Conservation (phyloP, 225 moss, liverwort and hornwort genomes). For the Straminergon stramineum region DNA sequence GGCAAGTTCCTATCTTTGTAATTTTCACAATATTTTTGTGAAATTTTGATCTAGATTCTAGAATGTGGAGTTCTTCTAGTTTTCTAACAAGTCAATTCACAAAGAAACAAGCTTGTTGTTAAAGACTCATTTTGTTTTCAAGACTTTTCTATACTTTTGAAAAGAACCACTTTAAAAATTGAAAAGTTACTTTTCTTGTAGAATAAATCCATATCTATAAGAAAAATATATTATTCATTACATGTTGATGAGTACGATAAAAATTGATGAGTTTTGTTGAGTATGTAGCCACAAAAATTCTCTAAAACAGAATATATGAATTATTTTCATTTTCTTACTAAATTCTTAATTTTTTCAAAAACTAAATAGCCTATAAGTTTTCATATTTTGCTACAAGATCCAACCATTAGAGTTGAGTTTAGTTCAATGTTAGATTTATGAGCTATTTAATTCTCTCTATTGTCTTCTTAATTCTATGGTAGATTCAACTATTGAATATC, state of each 20-base stretch:
- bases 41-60: background rate
- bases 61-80: background rate
- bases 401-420: background rate
- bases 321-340: background rate
- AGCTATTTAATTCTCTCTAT: background rate
- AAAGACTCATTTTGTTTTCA: background rate
- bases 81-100: background rate
- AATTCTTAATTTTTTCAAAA: background rate
- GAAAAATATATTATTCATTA: background rate
- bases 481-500: background rate
- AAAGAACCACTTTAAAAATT: too few relatives aligned
- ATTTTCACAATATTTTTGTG: background rate
- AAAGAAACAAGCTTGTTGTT: background rate
- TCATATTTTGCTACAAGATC: background rate
- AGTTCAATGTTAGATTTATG: background rate
- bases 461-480: too few relatives aligned
- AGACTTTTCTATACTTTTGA: accelerated
- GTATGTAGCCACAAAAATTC: accelerated
- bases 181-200: accelerated
- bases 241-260: too few relatives aligned
- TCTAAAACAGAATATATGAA: background rate
- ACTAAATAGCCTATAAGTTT: background rate
- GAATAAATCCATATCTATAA: background rate
- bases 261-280: background rate
- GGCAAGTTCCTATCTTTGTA: background rate